Conservation (phyloP, 2,329 filamentous ascomycete species). For the Stagonosporopsis cucurbitacearum region DNA sequence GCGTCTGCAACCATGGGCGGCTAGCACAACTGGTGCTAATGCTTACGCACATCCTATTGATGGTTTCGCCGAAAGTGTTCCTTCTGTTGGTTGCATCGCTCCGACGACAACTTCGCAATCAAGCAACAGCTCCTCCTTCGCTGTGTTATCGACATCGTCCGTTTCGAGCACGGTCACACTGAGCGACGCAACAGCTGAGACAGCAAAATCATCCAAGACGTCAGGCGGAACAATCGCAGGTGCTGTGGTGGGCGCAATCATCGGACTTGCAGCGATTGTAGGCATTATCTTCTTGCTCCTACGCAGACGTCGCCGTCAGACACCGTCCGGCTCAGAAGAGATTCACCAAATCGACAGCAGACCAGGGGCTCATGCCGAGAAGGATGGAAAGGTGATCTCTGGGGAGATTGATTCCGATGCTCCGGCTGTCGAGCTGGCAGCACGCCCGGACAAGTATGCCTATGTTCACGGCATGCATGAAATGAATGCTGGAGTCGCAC, state of each 20-base stretch:
- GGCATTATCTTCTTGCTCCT: constrained; percentile 24
- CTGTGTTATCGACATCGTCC: not conserved
- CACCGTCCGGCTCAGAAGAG: constrained; percentile 5
- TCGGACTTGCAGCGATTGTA: constrained; percentile 24
- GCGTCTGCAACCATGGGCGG: constrained; percentile 16
- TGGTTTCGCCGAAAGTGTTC: constrained; percentile 27
- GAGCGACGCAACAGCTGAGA: not conserved
- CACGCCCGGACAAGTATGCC: constrained; percentile 1
- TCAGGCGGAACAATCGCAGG: constrained; percentile 31
- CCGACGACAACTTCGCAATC: not conserved
- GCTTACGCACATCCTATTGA: constrained; percentile 40
- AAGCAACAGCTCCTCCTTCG: not conserved
- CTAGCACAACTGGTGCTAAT: constrained; percentile 19
- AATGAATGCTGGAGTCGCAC: constrained; percentile 9
- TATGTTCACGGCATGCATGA: constrained; percentile 4
- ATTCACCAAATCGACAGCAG: constrained; percentile 16
- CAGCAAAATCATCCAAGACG: not conserved
- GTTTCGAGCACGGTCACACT: not conserved
- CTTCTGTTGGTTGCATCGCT: constrained; percentile 23
- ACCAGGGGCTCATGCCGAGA: not conserved
- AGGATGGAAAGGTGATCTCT: not conserved
- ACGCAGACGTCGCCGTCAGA: constrained; percentile 12
- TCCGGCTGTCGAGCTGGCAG: constrained; percentile 4
- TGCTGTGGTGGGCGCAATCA: constrained; percentile 22
- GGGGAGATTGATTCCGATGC: not conserved